Base-by-base conservation (phyloP, 2,329 filamentous ascomycete genomes). In the Beauveria asiatica region DNA sequence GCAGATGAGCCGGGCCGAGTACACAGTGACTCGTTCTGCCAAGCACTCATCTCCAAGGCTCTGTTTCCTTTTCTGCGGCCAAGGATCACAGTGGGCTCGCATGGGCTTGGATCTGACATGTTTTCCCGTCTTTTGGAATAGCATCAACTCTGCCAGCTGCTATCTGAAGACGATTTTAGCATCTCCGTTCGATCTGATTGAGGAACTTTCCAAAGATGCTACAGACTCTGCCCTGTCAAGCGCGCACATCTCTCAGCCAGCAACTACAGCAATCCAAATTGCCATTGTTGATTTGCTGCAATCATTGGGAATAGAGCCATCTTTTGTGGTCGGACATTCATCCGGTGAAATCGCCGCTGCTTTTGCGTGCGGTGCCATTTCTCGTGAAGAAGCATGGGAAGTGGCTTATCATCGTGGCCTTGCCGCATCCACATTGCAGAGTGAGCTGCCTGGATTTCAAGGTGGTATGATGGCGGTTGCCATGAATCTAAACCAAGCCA, bases 311-410 rank as follows among this genome's bases (percentile, higher is more conserved):
- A 65, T 78, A 37, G 54, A 49, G 1, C 73, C 75, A 2, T 62
- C 61, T 6, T 65, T 69, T 19, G 74, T 77, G 3, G 67, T 78
- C 8, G 76, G 77, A 0, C 77, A 80, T 62, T 79, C 77, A 0
- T 79, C 76, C 1, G 77, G 77, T 2, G 77, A 80, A 58, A 74
- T 79, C 37, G 77, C 76, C 1, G 77, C 77, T 7, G 76, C 77
- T 1, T 77, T 74, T 58, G 74, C 76, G 9, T 68, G 67, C 0
- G 73, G 70, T 0, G 68, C 69, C 17, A 67, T 80, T 21, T 68
- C 70, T 2, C 67, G 68, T 21, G 66, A 74, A 52, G 67, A 67
- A 6, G 77, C 76, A 5, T 78, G 75, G 74, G 67, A 72, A 50
- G 69, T 76, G 37, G 73, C 76, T 3, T 78, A 76, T 61, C 69